A percentile compares a stretch with the other conserved stretches of the same genome.
phyloP scores from a whole-genome alignment of 345 rosid genomes.

The Brassica cretica region DNA sequence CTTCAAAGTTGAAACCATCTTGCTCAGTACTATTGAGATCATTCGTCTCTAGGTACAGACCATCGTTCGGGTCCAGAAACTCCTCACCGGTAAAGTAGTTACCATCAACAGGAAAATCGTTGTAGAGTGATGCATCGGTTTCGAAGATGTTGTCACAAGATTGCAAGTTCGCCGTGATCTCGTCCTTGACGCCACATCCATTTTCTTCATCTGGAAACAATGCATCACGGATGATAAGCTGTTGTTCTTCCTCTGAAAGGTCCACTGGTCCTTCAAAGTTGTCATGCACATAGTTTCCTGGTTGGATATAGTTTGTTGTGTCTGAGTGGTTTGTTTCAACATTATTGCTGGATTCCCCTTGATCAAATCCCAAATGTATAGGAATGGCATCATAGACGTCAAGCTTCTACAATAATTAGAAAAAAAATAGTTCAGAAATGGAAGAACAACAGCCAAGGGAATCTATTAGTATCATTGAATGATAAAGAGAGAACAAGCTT shows the following conservation, averaged over 20 bases:
- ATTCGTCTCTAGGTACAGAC: conserved; percentile 58
- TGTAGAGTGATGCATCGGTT: conserved; percentile 44
- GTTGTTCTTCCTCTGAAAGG: conserved; percentile 49
- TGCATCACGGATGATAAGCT: conserved; percentile 40
- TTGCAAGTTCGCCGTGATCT: conserved; percentile 40
- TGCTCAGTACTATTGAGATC: conserved; percentile 61
- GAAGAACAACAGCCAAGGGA: neutral
- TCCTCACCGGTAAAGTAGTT: conserved; percentile 48
- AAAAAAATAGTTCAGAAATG: neutral
- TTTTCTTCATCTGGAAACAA: conserved; percentile 41
- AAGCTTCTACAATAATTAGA: conserved; percentile 43
- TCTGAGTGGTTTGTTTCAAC: conserved; percentile 36
- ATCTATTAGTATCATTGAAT: neutral
- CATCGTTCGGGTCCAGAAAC: conserved; percentile 56
- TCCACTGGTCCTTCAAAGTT: conserved; percentile 37
- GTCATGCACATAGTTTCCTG: conserved; percentile 33
- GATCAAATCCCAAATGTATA: conserved; percentile 45
- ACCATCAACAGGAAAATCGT: conserved; percentile 36
- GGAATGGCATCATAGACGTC: conserved; percentile 48
- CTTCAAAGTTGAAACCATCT: conserved; percentile 59
- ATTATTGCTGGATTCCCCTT: conserved; percentile 61
- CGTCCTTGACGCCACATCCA: conserved; percentile 42
- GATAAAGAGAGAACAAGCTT: neutral
- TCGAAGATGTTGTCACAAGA: conserved; percentile 48
- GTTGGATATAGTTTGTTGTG: conserved; percentile 13